Percentiles rank a stretch among this genome's conserved stretches.
phyloP scores from a whole-genome alignment of 371 early-diverging fungal genomes.

The Apophysomyces variabilis region DNA sequence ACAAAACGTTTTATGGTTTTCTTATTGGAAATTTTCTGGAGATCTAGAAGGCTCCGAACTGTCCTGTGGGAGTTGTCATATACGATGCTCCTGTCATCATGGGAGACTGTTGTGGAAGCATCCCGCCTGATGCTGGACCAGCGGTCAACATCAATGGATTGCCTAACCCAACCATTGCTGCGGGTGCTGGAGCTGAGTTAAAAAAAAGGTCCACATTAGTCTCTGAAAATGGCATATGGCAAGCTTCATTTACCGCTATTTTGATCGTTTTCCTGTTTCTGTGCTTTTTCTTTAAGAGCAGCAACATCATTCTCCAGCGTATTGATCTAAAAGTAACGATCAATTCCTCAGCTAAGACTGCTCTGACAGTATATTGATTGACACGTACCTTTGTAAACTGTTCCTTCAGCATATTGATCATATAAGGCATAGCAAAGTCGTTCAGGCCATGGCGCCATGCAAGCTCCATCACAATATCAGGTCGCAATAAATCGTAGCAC shows the following conservation, averaged over 20 bases:
- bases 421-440: conserved; percentile 96
- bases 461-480: conserved; percentile 94
- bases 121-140: conserved; percentile 25
- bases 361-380: no score
- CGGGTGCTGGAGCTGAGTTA: conserved; percentile 30
- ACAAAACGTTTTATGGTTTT: not conserved
- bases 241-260: conserved; percentile 26
- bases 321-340: conserved; percentile 4
- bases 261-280: conserved; percentile 14
- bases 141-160: conserved; percentile 69
- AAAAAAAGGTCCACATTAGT: not conserved
- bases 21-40: not conserved
- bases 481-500: conserved; percentile 92
- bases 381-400: conserved; percentile 66
- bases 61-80: not conserved
- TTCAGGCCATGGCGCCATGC: conserved; percentile 88
- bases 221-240: not conserved
- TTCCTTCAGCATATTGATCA: conserved; percentile 89
- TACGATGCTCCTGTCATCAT: conserved; percentile 46
- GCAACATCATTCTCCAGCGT: not conserved
- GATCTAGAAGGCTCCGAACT: conserved; percentile 2
- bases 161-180: conserved; percentile 56
- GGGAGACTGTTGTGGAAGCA: conserved; percentile 45
- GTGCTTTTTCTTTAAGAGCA: conserved; percentile 1
- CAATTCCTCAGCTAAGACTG: not conserved